phyloP scores from a whole-genome alignment of 768 basidiomycete species.

The Mycena chlorophos region DNA sequence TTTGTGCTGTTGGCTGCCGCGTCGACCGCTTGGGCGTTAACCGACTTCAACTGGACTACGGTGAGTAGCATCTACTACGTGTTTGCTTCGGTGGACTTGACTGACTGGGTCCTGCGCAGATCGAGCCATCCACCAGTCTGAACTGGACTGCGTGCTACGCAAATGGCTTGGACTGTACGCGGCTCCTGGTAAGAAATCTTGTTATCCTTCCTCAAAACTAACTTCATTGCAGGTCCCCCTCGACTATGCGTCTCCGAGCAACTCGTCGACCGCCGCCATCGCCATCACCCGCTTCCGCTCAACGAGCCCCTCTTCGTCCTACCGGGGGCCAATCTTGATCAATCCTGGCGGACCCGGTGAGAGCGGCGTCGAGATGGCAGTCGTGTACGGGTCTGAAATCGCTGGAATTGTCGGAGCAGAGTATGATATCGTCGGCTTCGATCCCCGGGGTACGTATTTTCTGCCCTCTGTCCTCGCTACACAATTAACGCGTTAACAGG shows the following conservation, averaged over 20 bases:
- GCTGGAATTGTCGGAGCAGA: neutral
- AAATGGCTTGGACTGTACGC: neutral
- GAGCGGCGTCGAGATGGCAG: slow-evolving; percentile 1
- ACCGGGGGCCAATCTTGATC: slow-evolving; percentile 11
- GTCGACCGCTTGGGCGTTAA: too few relatives aligned
- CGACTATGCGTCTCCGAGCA: neutral
- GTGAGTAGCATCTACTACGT: too few relatives aligned
- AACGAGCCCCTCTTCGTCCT: neutral
- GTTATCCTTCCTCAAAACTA: neutral
- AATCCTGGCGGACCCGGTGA: slow-evolving; percentile 14
- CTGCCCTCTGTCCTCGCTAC: neutral
- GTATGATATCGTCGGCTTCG: slow-evolving; percentile 13
- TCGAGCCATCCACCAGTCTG: neutral
- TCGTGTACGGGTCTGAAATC: neutral
- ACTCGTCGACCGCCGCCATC: neutral
- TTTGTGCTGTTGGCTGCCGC: too few relatives aligned
- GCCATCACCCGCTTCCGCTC: slow-evolving; percentile 4
- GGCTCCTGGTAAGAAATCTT: neutral
- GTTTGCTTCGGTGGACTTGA: too few relatives aligned
- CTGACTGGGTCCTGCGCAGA: too few relatives aligned
- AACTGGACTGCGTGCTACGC: neutral
- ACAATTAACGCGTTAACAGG: neutral
- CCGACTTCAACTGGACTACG: too few relatives aligned
- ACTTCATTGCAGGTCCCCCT: slow-evolving; percentile 2
- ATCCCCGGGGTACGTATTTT: slow-evolving; percentile 9